Conservation (phyloP, 768 basidiomycete genomes). For the Mycena crocata region DNA sequence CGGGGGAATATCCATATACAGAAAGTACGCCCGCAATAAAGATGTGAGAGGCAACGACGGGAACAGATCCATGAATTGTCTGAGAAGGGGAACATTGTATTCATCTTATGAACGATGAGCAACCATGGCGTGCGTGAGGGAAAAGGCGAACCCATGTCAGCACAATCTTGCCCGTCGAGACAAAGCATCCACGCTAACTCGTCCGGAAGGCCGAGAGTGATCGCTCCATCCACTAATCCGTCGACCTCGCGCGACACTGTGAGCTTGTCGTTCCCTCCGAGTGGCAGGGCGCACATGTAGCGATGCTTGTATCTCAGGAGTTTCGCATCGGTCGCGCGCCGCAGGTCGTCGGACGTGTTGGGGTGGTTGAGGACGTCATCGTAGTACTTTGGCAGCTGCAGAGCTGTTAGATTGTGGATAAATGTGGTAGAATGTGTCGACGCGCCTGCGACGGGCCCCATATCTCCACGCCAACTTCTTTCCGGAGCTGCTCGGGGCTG, state of each 20-base stretch:
- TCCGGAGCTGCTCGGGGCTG: conserved; percentile 65
- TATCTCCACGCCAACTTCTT: conserved; percentile 76
- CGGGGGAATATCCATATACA: conserved; percentile 63
- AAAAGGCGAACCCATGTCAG: conserved; percentile 66
- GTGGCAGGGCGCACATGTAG: conserved; percentile 71
- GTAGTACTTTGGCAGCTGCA: conserved; percentile 79
- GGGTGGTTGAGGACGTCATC: conserved; percentile 87
- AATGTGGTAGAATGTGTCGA: not conserved
- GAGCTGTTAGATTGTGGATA: conserved; percentile 12
- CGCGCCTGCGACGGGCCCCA: conserved; percentile 70
- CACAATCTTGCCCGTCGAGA: conserved; percentile 80
- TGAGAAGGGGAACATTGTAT: conserved; percentile 69
- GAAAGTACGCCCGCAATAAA: conserved; percentile 76
- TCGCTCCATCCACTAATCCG: conserved; percentile 76
- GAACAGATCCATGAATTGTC: conserved; percentile 73
- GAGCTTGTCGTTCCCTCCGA: conserved; percentile 53
- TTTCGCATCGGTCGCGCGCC: conserved; percentile 81
- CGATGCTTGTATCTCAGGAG: conserved; percentile 73
- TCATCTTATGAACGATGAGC: conserved; percentile 54
- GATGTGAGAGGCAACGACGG: conserved; percentile 66
- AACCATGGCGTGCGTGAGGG: conserved; percentile 10
- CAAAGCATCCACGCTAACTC: conserved; percentile 85
- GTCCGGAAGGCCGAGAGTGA: conserved; percentile 81
- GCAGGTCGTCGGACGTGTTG: conserved; percentile 80
- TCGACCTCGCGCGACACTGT: conserved; percentile 72